phyloP scores from a whole-genome alignment of 225 moss, liverwort and hornwort species.

The Sphagnum tenellum region DNA sequence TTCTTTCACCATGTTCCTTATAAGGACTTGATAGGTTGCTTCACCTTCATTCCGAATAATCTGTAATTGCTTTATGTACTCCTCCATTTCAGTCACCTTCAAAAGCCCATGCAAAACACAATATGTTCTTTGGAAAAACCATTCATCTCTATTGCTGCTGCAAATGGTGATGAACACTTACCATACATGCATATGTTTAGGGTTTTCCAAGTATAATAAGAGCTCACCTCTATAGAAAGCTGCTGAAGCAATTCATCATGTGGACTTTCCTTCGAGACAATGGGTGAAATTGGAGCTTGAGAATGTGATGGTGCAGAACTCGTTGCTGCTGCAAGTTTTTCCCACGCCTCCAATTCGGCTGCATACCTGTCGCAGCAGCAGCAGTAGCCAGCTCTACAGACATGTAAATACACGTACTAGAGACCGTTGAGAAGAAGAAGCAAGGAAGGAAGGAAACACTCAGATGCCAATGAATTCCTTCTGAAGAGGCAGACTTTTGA shows the following conservation, averaged over 20 bases:
- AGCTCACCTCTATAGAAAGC: conserved; percentile 36
- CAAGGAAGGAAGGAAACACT: too few relatives aligned
- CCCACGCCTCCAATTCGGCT: conserved; percentile 46
- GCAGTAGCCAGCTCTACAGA: too few relatives aligned
- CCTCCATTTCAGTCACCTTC: conserved; percentile 47
- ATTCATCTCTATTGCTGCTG: not conserved
- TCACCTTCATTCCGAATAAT: conserved; percentile 25
- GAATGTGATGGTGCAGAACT: conserved; percentile 10
- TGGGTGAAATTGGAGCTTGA: conserved; percentile 12
- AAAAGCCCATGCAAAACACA: not conserved
- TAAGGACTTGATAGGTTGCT: conserved; percentile 30
- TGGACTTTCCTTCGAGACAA: conserved; percentile 10
- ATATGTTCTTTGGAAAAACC: not conserved
- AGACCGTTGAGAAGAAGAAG: too few relatives aligned
- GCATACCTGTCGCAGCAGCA: conserved; percentile 21
- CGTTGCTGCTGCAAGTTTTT: conserved; percentile 36
- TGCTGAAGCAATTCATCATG: conserved; percentile 21
- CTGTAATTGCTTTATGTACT: conserved; percentile 35
- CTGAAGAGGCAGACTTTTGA: too few relatives aligned
- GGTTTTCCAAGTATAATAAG: not conserved
- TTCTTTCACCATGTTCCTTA: conserved; percentile 38
- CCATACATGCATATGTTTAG: too few relatives aligned
- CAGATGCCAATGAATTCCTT: too few relatives aligned
- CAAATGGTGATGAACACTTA: too few relatives aligned
- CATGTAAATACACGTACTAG: too few relatives aligned